These are phyloP conservation scores for Periconia sp. DNA, from an alignment of 2,329 filamentous ascomycete genomes.

Conservation along the genomic window DNA sequence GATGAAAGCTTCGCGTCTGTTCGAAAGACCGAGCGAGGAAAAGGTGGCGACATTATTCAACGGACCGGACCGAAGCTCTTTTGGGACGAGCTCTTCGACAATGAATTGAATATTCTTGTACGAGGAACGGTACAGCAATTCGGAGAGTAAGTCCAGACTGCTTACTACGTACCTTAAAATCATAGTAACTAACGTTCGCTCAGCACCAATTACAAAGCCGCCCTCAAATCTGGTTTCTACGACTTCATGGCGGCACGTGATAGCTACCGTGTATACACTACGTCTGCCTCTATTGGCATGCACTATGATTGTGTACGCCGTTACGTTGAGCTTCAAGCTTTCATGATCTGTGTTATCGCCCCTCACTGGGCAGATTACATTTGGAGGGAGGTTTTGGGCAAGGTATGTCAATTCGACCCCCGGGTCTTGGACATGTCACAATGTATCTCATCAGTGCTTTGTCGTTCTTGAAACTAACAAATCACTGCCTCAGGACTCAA, in stretches of 20 bases:
- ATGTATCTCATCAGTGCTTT: too few species aligned
- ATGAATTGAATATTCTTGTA: too few species aligned
- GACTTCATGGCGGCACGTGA: conserved; percentile 85
- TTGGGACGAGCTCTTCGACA: too few species aligned
- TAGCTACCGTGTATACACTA: conserved; percentile 82
- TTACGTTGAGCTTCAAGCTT: conserved; percentile 83
- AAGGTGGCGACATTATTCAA: too few species aligned
- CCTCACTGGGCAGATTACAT: conserved; percentile 95
- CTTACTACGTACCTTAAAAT: not conserved
- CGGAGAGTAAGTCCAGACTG: conserved; percentile 42
- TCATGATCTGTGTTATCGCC: conserved; percentile 79
- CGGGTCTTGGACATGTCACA: too few species aligned
- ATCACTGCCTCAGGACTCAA: too few species aligned
- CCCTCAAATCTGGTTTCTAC: conserved; percentile 68
- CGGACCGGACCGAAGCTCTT: too few species aligned
- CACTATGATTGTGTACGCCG: conserved; percentile 75
- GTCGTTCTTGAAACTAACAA: too few species aligned
- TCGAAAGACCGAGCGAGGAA: too few species aligned
- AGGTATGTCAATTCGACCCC: too few species aligned
- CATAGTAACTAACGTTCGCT: conserved; percentile 42
- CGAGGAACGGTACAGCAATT: conserved; percentile 64
- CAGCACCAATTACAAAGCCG: conserved; percentile 48
- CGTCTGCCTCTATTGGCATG: conserved; percentile 78
- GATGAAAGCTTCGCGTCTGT: conserved; percentile 22
- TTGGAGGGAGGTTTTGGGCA: too few species aligned